Evolutionary conservation across 75 land plant species (phyloP).

Genomic region (Ceratopteris richardii): DNA sequence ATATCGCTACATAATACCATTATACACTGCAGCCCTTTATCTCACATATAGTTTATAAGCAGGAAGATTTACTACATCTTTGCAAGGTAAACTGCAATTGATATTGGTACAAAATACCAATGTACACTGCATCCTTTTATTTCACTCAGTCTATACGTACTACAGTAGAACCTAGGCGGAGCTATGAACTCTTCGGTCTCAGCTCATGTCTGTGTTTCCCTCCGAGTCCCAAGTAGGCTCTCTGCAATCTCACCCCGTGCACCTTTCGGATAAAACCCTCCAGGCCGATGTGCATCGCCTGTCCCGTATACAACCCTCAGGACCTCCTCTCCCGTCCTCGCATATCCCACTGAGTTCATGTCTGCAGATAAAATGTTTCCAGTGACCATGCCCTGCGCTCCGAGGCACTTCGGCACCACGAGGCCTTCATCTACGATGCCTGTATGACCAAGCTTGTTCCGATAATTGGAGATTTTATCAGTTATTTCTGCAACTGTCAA

Average conservation of each 20-base stretch:
- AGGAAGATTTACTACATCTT: too few relatives aligned
- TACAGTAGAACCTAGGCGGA: too few relatives aligned
- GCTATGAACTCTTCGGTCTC: too few relatives aligned
- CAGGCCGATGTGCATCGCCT: constrained; percentile 44
- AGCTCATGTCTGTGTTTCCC: too few relatives aligned
- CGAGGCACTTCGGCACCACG: constrained; percentile 31
- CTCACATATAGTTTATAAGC: too few relatives aligned
- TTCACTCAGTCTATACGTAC: too few relatives aligned
- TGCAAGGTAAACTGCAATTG: too few relatives aligned
- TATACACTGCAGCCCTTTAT: too few relatives aligned
- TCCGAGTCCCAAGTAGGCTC: too few relatives aligned
- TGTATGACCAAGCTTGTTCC: constrained; percentile 35
- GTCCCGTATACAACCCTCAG: constrained; percentile 41
- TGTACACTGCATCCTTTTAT: too few relatives aligned
- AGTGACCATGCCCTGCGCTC: constrained; percentile 36
- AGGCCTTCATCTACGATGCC: constrained; percentile 59
- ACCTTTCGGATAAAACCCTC: constrained; percentile 72
- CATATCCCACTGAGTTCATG: constrained; percentile 33
- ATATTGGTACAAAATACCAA: too few relatives aligned
- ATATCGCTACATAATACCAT: too few relatives aligned
- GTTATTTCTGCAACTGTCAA: constrained; percentile 58
- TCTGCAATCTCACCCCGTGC: constrained; percentile 50
- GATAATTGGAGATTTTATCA: constrained; percentile 24
- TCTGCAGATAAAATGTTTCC: constrained; percentile 55
- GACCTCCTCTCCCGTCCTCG: constrained; percentile 37